These are phyloP conservation scores for Rhodotorula sp. DNA, from an alignment of 1,284 basidiomycete species.

Conservation along the genomic window DNA sequence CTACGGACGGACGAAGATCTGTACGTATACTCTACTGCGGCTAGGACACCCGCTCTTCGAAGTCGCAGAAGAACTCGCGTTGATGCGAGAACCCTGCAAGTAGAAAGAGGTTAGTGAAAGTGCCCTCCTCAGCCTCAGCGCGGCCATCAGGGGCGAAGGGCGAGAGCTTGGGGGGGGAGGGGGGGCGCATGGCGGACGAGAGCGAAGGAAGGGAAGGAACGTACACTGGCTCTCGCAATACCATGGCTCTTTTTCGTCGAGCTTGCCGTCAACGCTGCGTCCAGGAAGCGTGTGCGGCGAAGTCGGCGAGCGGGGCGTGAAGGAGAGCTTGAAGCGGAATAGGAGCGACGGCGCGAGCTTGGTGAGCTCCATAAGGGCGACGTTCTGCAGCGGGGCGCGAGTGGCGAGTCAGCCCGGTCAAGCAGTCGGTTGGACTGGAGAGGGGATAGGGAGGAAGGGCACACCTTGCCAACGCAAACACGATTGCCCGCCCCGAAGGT, in stretches of 20 bases:
- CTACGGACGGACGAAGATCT: no score
- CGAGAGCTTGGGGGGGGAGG: no score
- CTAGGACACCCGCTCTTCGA: background rate
- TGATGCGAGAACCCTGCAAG: constrained; percentile 11
- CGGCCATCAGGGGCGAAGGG: no score
- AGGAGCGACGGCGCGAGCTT: constrained; percentile 13
- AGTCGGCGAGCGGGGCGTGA: constrained; percentile 2
- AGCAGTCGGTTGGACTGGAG: no score
- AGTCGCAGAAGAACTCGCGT: constrained; percentile 7
- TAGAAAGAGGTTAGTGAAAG: no score
- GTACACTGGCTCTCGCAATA: constrained; percentile 10
- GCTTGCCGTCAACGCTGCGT: background rate
- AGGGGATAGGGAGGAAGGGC: background rate
- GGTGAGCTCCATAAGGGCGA: constrained; percentile 15
- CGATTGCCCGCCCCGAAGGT: constrained; percentile 7
- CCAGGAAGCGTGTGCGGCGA: constrained; percentile 10
- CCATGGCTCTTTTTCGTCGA: constrained; percentile 8
- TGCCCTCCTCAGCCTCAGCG: no score
- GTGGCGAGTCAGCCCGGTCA: no score
- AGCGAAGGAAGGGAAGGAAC: background rate
- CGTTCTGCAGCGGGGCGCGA: constrained; percentile 1
- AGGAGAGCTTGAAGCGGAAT: background rate
- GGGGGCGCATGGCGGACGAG: no score
- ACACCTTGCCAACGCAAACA: constrained; percentile 14
- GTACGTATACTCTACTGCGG: background rate